A percentile compares a stretch with the other conserved stretches of the same genome.
These are phyloP conservation scores for Cystobasidiopsis lactophilus DNA, from an alignment of 768 basidiomycete species.

Conservation along the genomic window DNA sequence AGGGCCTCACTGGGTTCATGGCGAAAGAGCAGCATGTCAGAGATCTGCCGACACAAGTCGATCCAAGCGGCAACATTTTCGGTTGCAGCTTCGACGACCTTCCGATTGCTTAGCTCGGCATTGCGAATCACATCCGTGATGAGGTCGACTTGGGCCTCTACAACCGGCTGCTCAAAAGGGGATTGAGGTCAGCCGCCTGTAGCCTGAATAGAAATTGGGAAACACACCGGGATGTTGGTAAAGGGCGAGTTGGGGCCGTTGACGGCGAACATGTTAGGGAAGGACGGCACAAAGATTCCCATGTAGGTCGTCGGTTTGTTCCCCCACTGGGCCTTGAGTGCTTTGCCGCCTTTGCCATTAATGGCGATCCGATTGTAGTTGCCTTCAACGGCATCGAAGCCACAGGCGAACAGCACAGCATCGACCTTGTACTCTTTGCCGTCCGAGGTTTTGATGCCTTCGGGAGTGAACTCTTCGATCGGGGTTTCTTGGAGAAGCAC, in stretches of 20 bases:
- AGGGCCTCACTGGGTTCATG: too few species aligned
- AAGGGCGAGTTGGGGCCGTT: slow-evolving; percentile 2
- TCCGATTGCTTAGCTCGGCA: too few species aligned
- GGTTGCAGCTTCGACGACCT: too few species aligned
- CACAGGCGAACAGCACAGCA: slow-evolving; percentile 12
- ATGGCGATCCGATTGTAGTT: slow-evolving; percentile 4
- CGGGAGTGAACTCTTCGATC: slow-evolving; percentile 3
- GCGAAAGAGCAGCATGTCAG: too few species aligned
- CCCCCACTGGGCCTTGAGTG: slow-evolving; percentile 2
- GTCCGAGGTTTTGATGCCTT: slow-evolving; percentile 6
- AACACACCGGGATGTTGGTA: too few species aligned
- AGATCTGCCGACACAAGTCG: too few species aligned
- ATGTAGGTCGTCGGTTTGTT: slow-evolving; percentile 7
- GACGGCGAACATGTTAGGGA: slow-evolving; percentile 8
- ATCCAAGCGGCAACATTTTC: too few species aligned
- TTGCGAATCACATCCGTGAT: too few species aligned
- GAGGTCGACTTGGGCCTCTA: too few species aligned
- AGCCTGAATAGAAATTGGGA: too few species aligned
- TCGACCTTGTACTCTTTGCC: slow-evolving; percentile 10
- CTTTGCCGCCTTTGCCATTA: not conserved
- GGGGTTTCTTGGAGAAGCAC: not conserved
- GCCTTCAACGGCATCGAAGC: slow-evolving; percentile 9
- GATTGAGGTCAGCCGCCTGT: too few species aligned
- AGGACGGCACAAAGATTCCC: slow-evolving; percentile 3
- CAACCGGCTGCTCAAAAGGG: too few species aligned